phyloP scores from a whole-genome alignment of 164 flowering plant genomes.

The Vitis riparia region DNA sequence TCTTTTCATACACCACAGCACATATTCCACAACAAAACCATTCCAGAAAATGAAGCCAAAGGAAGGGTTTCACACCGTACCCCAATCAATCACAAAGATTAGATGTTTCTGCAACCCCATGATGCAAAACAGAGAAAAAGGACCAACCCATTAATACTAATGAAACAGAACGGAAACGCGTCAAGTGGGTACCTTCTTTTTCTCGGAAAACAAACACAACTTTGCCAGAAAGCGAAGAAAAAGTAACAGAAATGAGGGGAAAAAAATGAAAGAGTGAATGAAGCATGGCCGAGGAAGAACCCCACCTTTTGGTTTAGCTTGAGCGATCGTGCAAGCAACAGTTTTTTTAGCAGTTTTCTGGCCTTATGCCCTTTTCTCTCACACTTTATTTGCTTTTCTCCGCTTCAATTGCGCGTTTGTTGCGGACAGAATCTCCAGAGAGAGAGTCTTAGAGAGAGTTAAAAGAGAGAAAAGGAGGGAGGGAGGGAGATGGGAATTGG shows the following conservation, averaged over 20 bases:
- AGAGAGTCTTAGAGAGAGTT: not conserved
- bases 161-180: not conserved
- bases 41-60: not conserved
- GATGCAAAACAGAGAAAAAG: too few relatives aligned
- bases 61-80: not conserved
- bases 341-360: conserved; percentile 5
- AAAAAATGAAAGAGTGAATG: too few relatives aligned
- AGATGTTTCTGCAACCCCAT: not conserved
- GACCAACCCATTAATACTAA: not conserved
- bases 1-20: too few relatives aligned
- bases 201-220: conserved; percentile 12
- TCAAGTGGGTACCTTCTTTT: not conserved
- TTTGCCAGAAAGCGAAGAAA: conserved; percentile 21
- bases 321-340: conserved; percentile 51
- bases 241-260: not conserved
- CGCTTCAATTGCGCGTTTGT: conserved; percentile 25
- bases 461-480: not conserved
- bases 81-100: conserved; percentile 1
- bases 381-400: not conserved
- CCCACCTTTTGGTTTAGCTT: conserved; percentile 11
- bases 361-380: conserved; percentile 10
- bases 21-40: not conserved
- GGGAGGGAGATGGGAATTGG: not conserved
- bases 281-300: too few relatives aligned
- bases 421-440: not conserved